These are phyloP conservation scores for Kwoniella dejecticola DNA, from an alignment of 768 basidiomycete genomes.

Conservation along the genomic window DNA sequence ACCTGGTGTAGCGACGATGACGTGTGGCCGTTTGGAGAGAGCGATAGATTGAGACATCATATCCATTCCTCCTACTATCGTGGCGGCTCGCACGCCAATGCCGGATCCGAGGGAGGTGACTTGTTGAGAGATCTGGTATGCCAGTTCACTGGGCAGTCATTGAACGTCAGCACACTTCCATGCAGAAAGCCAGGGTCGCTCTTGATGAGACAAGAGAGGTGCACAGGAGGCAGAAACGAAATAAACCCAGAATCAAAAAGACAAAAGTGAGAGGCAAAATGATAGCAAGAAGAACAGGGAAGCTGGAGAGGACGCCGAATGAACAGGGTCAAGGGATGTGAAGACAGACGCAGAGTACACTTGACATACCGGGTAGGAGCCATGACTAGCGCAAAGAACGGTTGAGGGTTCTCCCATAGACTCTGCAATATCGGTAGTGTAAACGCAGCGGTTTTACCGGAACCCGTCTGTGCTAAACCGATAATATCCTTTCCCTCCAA, in stretches of 20 bases:
- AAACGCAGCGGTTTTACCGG: conserved; percentile 97
- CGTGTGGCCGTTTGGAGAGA: conserved; percentile 88
- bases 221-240: too few species aligned
- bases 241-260: too few species aligned
- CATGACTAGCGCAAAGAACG: conserved; percentile 87
- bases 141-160: conserved; percentile 89
- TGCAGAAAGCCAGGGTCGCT: not conserved
- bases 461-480: conserved; percentile 96
- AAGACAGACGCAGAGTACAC: not conserved
- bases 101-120: conserved; percentile 87
- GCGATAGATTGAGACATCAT: conserved; percentile 87
- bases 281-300: not conserved
- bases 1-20: conserved; percentile 94
- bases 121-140: conserved; percentile 97
- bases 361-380: conserved; percentile 75
- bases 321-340: too few species aligned
- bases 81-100: conserved; percentile 87
- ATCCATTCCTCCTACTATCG: conserved; percentile 94
- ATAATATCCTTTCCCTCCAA: conserved; percentile 92
- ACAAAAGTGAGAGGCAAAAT: too few species aligned
- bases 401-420: conserved; percentile 86
- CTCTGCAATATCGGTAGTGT: conserved; percentile 94
- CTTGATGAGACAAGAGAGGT: not conserved
- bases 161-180: too few species aligned
- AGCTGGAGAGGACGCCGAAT: not conserved